Evolutionary conservation across 495 filamentous ascomycete species (phyloP), one percentile per base, ranked within the genome.

Genomic region (Penicillium desertorum): DNA sequence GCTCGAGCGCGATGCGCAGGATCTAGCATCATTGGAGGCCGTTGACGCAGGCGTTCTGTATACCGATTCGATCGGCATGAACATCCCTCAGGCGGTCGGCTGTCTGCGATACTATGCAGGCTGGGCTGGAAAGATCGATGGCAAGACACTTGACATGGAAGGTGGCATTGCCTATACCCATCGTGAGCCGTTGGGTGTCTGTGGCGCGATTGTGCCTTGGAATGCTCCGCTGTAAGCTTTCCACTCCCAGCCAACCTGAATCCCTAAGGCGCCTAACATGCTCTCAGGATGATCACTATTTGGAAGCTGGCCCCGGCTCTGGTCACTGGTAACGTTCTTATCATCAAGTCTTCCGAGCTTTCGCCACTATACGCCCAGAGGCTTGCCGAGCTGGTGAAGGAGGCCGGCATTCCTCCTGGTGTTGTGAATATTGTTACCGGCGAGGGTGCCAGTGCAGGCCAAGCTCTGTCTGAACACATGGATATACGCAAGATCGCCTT

Each of bases 311-410:
- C 79, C 5, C 80, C 83, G 0, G 81, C 83, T 0, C 62, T 87
- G 1, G 79, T 78, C 0, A 75, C 79, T 0, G 85, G 85, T 0
- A 86, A 86, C 64, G 76, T 75, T 2, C 73, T 96, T 51, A 86
- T 98, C 63, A 75, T 98, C 58, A 98, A 98, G 76, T 86, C 91
- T 9, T 95, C 93, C 0, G 93, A 98, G 74, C 84, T 89, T 55
- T 91, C 96, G 49, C 93, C 93, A 3, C 89, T 94, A 12, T 91
- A 89, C 20, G 86, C 85, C 39, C 92, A 93, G 83, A 92, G 90
- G 62, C 74, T 96, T 19, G 92, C 88, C 25, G 86, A 92, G 61
- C 79, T 96, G 11, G 85, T 85, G 45, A 80, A 85, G 59, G 86
- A 96, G 73, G 92, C 92, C 12, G 92, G 92, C 4, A 88, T 96